Base-by-base conservation (phyloP, 2,329 filamentous ascomycete species). In the Trichoderma breve region DNA sequence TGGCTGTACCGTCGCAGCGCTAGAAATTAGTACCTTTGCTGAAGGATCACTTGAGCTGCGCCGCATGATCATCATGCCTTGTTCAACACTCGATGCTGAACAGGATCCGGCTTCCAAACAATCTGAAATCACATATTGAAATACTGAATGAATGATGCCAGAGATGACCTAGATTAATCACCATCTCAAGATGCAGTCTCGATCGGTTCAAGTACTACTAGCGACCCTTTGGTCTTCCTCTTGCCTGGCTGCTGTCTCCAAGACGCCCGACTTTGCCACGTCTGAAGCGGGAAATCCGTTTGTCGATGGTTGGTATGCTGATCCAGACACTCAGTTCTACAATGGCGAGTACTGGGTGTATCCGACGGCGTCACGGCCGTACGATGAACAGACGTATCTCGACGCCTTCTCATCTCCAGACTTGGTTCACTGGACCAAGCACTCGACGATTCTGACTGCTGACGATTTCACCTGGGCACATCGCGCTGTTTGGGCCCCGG, bases 351-450 rank as follows among this genome's bases (percentile, higher is more conserved):
- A 84, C 77, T 87, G 83, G 83, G 82, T 86, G 28, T 87, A 82
- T 74, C 83, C 85, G 6, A 86, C 85, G 2, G 79, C 81, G 5
- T 86, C 84, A 2, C 78, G 78, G 26, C 74, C 76, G 18, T 86
- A 86, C 74, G 81, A 83, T 15, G 63, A 83, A 39, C 85, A 87
- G 76, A 86, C 83, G 0, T 85, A 84, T 74, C 81, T 86, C 58
- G 85, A 86, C 73, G 84, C 84, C 70, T 87, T 86, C 77, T 86
- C 84, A 3, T 86, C 83, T 14, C 78, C 80, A 0, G 85, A 87
- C 72, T 77, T 87, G 60, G 76, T 86, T 53, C 78, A 83, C 67
- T 87, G 85, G 85, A 85, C 81, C 21, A 85, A 84, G 72, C 82
- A 86, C 73, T 75, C 80, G 21, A 81, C 81, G 47, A 80, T 86